Base-by-base conservation (phyloP, 1,139 yeast species). In the Suhomyces anneliseae region DNA sequence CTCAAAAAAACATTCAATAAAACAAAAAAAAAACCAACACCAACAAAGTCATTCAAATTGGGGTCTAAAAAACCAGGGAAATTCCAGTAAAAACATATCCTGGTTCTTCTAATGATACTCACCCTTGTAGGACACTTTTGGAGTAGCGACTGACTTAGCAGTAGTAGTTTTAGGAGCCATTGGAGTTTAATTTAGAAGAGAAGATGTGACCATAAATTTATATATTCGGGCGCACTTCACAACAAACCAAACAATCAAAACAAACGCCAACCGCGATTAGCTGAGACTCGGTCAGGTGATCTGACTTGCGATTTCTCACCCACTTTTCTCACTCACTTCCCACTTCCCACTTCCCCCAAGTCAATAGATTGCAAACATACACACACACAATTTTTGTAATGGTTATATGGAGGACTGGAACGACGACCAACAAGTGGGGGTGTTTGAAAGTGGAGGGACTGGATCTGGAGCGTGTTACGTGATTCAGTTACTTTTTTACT, bases 61-160 rank as follows among this genome's bases (percentile, higher is more conserved):
- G 24, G 24, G 24, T 4, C 24, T 19, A 19, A 19, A 6, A 19
- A 4, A 6, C 24, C 24, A 19, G 24, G 24, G 24, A 19, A 4
- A 4, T 19, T 19, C 24, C 24, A 4, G 24, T 6, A 6, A 19
- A 19, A 19, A 19, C 24, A 6, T 19, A 19, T 19, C 24, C 24
- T 19, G 24, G 24, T 19, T 4, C 24, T 19, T 19, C n/a, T 29
- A 11, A 29, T 24, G 38, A 11, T 24, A 72, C 82, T 51, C 69
- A 78, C 82, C 83, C 62, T 75, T 78, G 68, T 77, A 78, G 45
- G 82, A 72, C 50, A 68, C 56, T 61, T 78, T 78, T 39, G 75
- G 49, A 42, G 69, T 61, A 40, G 65, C 60, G 39, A 66, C 46
- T 27, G 55, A 53, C 56, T 59, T 64, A 40, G 65, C 53, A 38